Percentiles rank a stretch among this genome's conserved stretches.
Conservation (phyloP, 2,329 filamentous ascomycete genomes). For the Lizonia empirigonia region DNA sequence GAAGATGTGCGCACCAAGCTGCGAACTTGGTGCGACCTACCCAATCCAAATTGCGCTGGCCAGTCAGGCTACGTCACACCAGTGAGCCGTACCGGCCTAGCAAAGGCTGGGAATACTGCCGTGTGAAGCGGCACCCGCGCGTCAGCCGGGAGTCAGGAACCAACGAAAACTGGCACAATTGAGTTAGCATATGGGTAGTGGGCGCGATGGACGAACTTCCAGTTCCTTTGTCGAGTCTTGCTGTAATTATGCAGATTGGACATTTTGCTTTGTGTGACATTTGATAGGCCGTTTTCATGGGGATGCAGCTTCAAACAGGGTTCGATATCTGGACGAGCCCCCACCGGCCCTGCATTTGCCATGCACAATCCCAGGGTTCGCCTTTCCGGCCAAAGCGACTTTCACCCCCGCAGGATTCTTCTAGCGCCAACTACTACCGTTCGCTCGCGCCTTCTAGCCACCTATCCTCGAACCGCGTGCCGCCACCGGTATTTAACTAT, state of each 20-base stretch:
- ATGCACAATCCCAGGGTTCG: slow-evolving; percentile 15
- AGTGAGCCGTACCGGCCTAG: slow-evolving; percentile 7
- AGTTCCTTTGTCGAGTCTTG: slow-evolving; percentile 11
- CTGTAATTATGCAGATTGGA: slow-evolving; percentile 22
- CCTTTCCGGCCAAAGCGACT: slow-evolving; percentile 25
- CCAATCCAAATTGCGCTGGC: not conserved
- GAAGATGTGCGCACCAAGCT: not conserved
- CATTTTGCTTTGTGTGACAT: slow-evolving; percentile 7
- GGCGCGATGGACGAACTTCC: slow-evolving; percentile 1
- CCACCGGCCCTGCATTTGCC: slow-evolving; percentile 6
- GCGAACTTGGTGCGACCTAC: slow-evolving; percentile 1
- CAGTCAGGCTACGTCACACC: slow-evolving; percentile 17
- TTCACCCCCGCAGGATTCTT: slow-evolving; percentile 26
- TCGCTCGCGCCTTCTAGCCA: slow-evolving; percentile 20
- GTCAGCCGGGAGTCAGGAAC: slow-evolving; percentile 11
- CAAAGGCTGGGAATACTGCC: slow-evolving; percentile 2
- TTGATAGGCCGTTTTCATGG: slow-evolving; percentile 25
- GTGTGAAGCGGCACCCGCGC: slow-evolving; percentile 14
- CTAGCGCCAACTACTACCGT: slow-evolving; percentile 18
- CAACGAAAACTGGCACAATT: slow-evolving; percentile 21
- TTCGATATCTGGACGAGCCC: slow-evolving; percentile 1
- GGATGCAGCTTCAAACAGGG: slow-evolving; percentile 16
- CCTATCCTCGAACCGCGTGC: slow-evolving; percentile 2
- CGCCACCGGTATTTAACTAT: slow-evolving; percentile 15
- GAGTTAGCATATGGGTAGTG: not conserved